phyloP scores from a whole-genome alignment of 176 grass and related monocot species.

The Triticum timopheevii region DNA sequence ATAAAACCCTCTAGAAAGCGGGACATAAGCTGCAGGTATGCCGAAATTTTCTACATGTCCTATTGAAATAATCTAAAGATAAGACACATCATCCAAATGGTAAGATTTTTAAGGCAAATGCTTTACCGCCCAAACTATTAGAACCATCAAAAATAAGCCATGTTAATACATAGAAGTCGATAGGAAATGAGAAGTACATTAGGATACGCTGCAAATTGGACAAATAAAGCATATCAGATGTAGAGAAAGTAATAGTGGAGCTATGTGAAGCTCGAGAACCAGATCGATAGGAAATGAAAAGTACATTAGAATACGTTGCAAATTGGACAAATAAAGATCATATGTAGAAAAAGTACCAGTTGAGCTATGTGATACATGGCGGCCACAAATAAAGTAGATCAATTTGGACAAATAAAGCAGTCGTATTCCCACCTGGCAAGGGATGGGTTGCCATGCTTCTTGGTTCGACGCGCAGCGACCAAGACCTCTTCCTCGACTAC shows the following conservation, averaged over 20 bases:
- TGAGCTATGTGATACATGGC: no score
- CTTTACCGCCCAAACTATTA: conserved; percentile 64
- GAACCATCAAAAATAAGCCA: conserved; percentile 67
- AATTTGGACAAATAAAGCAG: background rate
- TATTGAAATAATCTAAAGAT: conserved; percentile 43
- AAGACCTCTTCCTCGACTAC: no score
- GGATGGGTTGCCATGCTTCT: no score
- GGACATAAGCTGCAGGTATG: conserved; percentile 73
- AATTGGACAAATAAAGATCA: background rate
- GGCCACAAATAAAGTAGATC: background rate
- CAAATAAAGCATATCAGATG: background rate
- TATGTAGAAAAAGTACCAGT: conserved; percentile 39
- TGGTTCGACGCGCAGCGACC: no score
- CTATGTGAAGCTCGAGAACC: no score
- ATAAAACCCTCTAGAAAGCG: conserved; percentile 69
- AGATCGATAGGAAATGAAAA: conserved; percentile 1
- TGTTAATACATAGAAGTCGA: conserved; percentile 39
- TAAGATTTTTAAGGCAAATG: no score
- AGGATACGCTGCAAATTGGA: background rate
- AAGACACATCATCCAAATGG: no score
- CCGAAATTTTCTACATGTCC: conserved; percentile 50
- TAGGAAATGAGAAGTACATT: background rate
- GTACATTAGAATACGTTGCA: background rate
- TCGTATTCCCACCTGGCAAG: background rate
- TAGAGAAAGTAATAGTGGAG: background rate